Evolutionary conservation across 2,329 filamentous ascomycete species (phyloP).

Genomic region (Alternaria atra): DNA sequence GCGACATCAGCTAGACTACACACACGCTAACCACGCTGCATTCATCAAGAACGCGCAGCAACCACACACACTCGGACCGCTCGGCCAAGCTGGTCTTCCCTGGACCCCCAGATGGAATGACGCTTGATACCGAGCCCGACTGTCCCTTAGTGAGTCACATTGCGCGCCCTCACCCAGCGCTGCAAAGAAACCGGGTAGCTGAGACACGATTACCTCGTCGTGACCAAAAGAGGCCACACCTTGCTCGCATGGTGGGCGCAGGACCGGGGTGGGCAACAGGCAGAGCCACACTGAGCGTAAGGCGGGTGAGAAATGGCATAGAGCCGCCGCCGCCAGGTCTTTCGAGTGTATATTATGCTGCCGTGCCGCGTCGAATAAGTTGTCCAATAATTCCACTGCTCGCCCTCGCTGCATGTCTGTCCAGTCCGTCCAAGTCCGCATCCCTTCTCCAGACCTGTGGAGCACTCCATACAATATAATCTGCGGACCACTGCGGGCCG

Average conservation of each 20-base stretch:
- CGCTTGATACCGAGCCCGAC: slow-evolving; percentile 9
- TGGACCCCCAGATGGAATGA: slow-evolving; percentile 6
- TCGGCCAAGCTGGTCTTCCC: slow-evolving; percentile 11
- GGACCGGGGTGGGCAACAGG: slow-evolving; percentile 22
- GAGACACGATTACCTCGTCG: slow-evolving; percentile 28
- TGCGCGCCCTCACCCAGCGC: slow-evolving; percentile 24
- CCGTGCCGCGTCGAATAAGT: slow-evolving; percentile 24
- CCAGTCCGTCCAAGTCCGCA: not conserved
- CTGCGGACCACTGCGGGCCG: slow-evolving; percentile 27
- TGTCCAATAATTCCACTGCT: not conserved
- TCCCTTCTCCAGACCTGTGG: not conserved
- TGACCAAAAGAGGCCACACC: slow-evolving; percentile 46
- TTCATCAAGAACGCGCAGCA: slow-evolving; percentile 1
- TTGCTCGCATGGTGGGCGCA: slow-evolving; percentile 31
- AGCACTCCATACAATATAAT: slow-evolving; percentile 1
- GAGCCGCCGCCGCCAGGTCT: slow-evolving; percentile 18
- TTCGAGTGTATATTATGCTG: slow-evolving; percentile 27
- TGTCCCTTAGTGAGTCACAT: slow-evolving; percentile 41
- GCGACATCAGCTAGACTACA: slow-evolving; percentile 13
- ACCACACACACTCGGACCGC: slow-evolving; percentile 9
- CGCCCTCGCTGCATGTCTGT: slow-evolving; percentile 1
- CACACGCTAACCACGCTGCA: not conserved
- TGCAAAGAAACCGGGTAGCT: slow-evolving; percentile 18
- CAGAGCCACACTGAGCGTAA: slow-evolving; percentile 21
- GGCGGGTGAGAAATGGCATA: slow-evolving; percentile 19